Percentiles rank a stretch among this genome's conserved stretches.
Evolutionary conservation across 2,329 filamentous ascomycete genomes (phyloP).

Genomic region (Aspergillus puulaauensis): DNA sequence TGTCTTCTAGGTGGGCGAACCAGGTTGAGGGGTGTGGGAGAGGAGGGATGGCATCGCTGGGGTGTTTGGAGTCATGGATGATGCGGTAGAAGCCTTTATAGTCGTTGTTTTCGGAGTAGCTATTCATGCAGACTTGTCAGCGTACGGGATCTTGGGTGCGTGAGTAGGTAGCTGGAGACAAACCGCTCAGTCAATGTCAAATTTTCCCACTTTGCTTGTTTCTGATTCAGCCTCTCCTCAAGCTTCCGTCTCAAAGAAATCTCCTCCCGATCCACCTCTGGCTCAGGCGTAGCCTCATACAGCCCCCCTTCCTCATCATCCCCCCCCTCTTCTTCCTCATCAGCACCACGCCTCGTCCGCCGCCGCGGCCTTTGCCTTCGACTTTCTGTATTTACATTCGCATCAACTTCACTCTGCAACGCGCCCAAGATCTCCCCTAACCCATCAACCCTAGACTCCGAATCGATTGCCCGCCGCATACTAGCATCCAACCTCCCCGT

Average conservation of each 20-base stretch:
- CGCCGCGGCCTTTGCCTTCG: constrained; percentile 33
- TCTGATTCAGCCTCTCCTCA: constrained; percentile 34
- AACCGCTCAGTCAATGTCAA: constrained; percentile 45
- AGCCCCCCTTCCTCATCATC: constrained; percentile 37
- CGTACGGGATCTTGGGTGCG: neutral
- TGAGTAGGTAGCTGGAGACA: constrained; percentile 19
- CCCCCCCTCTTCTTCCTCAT: constrained; percentile 22
- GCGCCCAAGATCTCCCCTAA: constrained; percentile 46
- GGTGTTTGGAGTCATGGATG: constrained; percentile 61
- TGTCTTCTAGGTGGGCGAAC: constrained; percentile 56
- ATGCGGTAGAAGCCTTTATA: constrained; percentile 62
- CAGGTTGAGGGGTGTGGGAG: constrained; percentile 60
- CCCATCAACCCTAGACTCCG: constrained; percentile 46
- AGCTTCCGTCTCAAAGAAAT: constrained; percentile 36
- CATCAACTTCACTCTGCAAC: constrained; percentile 40
- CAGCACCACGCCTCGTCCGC: constrained; percentile 16
- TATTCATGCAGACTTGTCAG: constrained; percentile 13
- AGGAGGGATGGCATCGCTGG: constrained; percentile 52
- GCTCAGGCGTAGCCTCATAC: constrained; percentile 42
- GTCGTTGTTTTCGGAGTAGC: constrained; percentile 59
- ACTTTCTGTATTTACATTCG: constrained; percentile 21
- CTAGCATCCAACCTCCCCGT: constrained; percentile 58
- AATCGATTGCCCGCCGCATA: constrained; percentile 60
- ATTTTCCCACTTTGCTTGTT: constrained; percentile 34
- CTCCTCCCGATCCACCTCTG: constrained; percentile 25